phyloP scores from a whole-genome alignment of 2,329 filamentous ascomycete genomes.

The Huntiella decipiens region DNA sequence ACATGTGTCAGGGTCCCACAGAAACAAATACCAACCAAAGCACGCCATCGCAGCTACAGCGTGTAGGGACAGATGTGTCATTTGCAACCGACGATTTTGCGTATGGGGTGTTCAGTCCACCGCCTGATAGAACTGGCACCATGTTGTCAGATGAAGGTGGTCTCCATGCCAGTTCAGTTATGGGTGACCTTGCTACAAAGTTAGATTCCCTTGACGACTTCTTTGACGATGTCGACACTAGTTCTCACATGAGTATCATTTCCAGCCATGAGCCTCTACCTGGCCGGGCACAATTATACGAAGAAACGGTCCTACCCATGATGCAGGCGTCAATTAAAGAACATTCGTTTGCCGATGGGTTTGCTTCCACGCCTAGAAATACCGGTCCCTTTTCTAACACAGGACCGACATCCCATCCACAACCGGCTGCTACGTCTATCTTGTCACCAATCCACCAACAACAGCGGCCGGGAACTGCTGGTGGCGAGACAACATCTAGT shows the following conservation, averaged over 20 bases:
- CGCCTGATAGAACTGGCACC: slow-evolving; percentile 58
- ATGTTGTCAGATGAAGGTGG: slow-evolving; percentile 79
- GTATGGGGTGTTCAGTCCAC: slow-evolving; percentile 61
- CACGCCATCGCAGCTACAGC: slow-evolving; percentile 23
- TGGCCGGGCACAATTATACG: slow-evolving; percentile 66
- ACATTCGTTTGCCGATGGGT: slow-evolving; percentile 1
- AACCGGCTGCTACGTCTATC: slow-evolving; percentile 55
- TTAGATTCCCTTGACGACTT: slow-evolving; percentile 66
- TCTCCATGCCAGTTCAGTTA: slow-evolving; percentile 30
- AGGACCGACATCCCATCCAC: slow-evolving; percentile 37
- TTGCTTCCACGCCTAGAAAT: slow-evolving; percentile 1
- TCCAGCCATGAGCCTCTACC: slow-evolving; percentile 17
- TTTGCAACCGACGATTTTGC: slow-evolving; percentile 82
- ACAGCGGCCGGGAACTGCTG: slow-evolving; percentile 21
- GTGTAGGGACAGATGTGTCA: slow-evolving; percentile 64
- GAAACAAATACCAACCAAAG: slow-evolving; percentile 21
- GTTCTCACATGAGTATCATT: slow-evolving; percentile 20
- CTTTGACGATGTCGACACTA: slow-evolving; percentile 49
- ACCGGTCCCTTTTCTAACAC: neutral
- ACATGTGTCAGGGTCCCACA: slow-evolving; percentile 62
- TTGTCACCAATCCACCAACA: slow-evolving; percentile 85
- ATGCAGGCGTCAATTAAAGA: slow-evolving; percentile 20
- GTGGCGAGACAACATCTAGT: neutral
- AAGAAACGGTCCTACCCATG: slow-evolving; percentile 82
- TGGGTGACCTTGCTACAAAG: slow-evolving; percentile 61